A percentile compares a stretch with the other conserved stretches of the same genome.
phyloP scores from a whole-genome alignment of 306 rosid genomes.

The Cicer arietinum region DNA sequence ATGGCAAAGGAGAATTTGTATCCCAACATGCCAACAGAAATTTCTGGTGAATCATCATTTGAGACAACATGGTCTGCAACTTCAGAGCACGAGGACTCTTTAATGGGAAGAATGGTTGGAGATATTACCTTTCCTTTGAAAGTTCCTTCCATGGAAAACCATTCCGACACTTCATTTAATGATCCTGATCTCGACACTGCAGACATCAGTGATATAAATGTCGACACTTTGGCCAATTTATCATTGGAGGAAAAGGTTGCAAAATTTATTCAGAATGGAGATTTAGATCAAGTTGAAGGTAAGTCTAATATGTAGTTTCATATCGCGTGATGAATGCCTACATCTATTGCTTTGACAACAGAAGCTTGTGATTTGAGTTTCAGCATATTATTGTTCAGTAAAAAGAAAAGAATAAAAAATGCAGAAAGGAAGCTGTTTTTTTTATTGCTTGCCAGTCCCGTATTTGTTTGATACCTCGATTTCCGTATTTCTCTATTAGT shows the following conservation, averaged over 20 bases:
- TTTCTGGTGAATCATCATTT: conserved; percentile 40
- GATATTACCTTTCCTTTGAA: conserved; percentile 40
- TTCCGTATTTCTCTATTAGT: not conserved
- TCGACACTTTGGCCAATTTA: conserved; percentile 42
- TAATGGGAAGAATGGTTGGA: conserved; percentile 43
- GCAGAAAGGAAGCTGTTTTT: conserved; percentile 27
- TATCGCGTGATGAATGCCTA: conserved; percentile 25
- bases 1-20: conserved; percentile 41
- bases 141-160: conserved; percentile 44
- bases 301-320: conserved; percentile 28
- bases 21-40: conserved; percentile 44
- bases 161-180: conserved; percentile 38
- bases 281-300: conserved; percentile 78
- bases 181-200: conserved; percentile 42
- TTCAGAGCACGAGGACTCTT: conserved; percentile 40
- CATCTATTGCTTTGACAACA: conserved; percentile 25
- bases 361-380: conserved; percentile 43
- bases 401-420: conserved; percentile 4
- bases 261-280: conserved; percentile 80
- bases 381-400: not conserved
- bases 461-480: not conserved
- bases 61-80: conserved; percentile 43
- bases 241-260: conserved; percentile 74
- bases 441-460: conserved; percentile 3
- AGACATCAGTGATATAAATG: conserved; percentile 43